phyloP scores from a whole-genome alignment of 1,284 basidiomycete species.

The Cutaneotrichosporon sp. region DNA sequence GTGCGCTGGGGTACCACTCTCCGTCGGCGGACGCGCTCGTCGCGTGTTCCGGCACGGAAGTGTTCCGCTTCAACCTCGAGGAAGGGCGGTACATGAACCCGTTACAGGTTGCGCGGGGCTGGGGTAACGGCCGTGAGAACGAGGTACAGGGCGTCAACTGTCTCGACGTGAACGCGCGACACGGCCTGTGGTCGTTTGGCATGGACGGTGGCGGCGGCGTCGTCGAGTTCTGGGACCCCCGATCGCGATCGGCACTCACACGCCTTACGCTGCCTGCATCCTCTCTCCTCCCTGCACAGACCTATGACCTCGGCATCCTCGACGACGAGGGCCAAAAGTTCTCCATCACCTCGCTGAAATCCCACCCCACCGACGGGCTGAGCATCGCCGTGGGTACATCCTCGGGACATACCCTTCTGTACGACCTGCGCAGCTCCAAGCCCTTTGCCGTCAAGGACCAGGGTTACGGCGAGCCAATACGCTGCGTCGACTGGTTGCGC shows the following conservation, averaged over 20 bases:
- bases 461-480: conserved; percentile 89
- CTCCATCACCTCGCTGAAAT: conserved; percentile 77
- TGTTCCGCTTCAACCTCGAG: conserved; percentile 91
- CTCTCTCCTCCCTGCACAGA: conserved; percentile 52
- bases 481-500: conserved; percentile 82
- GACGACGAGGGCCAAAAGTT: conserved; percentile 48
- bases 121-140: conserved; percentile 52
- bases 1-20: conserved; percentile 83
- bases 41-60: conserved; percentile 71
- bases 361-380: conserved; percentile 73
- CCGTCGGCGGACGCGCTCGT: conserved; percentile 75
- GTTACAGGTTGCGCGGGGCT: conserved; percentile 55
- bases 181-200: conserved; percentile 86
- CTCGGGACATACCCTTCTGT: conserved; percentile 88
- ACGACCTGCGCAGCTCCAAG: conserved; percentile 80
- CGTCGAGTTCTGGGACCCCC: conserved; percentile 94
- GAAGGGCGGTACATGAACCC: conserved; percentile 89
- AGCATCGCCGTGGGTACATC: conserved; percentile 92
- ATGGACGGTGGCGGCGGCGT: conserved; percentile 59
- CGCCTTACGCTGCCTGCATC: conserved; percentile 67
- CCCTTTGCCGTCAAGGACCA: conserved; percentile 92
- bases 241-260: conserved; percentile 60
- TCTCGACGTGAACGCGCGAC: conserved; percentile 88
- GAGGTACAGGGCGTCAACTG: conserved; percentile 75
- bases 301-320: conserved; percentile 29